A percentile compares a stretch with the other conserved stretches of the same genome.
phyloP scores from a whole-genome alignment of 176 grass and related monocot genomes.

The Aegilops umbellulata region DNA sequence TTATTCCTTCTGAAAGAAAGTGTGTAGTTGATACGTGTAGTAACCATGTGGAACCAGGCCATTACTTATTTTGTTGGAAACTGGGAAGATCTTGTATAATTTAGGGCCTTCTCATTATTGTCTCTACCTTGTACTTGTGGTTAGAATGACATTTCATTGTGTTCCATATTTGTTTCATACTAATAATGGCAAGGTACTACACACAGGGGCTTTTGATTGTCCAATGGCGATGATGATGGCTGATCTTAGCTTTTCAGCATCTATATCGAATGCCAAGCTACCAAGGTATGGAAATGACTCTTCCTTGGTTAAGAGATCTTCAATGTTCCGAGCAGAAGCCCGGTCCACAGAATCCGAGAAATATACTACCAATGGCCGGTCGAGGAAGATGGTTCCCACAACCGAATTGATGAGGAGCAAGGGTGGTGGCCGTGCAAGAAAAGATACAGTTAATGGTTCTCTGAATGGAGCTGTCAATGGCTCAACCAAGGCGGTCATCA shows the following conservation, averaged over 20 bases:
- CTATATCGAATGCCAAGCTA: constrained; percentile 55
- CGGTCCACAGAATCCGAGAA: constrained; percentile 49
- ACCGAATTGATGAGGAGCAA: constrained; percentile 53
- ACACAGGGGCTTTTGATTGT: constrained; percentile 33
- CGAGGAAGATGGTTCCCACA: constrained; percentile 80
- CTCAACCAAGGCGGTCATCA: not conserved
- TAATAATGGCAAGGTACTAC: constrained; percentile 6
- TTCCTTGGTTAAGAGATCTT: constrained; percentile 31
- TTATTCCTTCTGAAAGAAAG: not conserved
- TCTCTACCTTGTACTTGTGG: not conserved
- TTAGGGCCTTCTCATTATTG: not conserved
- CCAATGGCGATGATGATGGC: constrained; percentile 61
- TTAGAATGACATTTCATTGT: not conserved
- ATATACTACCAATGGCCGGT: constrained; percentile 64
- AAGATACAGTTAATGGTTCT: constrained; percentile 44
- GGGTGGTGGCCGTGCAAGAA: constrained; percentile 29
- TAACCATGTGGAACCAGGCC: not conserved
- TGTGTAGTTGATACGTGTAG: not conserved
- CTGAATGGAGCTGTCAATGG: constrained; percentile 28
- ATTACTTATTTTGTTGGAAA: constrained; percentile 5
- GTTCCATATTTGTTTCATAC: constrained; percentile 3
- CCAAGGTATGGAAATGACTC: constrained; percentile 37
- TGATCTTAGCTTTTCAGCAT: constrained; percentile 67
- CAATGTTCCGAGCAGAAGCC: constrained; percentile 43
- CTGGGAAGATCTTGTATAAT: not conserved